Base-by-base conservation (phyloP, 2,329 filamentous ascomycete species). In the Dactylonectria estremocensis region DNA sequence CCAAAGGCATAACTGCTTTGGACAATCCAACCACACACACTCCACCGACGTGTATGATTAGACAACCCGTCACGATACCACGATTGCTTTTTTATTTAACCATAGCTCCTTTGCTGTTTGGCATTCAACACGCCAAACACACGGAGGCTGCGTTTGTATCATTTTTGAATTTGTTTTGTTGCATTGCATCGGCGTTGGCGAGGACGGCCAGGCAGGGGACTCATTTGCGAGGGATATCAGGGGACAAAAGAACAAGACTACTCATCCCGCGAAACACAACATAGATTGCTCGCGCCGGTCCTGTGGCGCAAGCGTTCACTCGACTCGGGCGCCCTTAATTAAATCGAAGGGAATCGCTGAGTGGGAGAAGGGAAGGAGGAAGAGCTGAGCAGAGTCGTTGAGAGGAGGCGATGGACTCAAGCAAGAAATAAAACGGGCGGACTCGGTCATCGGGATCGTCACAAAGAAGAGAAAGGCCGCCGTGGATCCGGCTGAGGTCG, bases 111-210 rank as follows among this genome's bases (percentile, higher is more conserved):
- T 50, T 61, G 57, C 46, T 61, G 58, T 33, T 67, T 73, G 77
- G 76, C 54, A 43, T 10, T 18, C 33, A 55, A 60, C 76, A 76
- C 72, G 73, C 72, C 61, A 74, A 61, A 61, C 46, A 57, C 33
- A 20, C 49, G 56, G 59, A 53, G 68, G 49, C 50, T 66, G 76
- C 73, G 75, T 77, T 76, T 83, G 81, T 83, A 83, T 76, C 78
- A 80, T 78, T 79, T 80, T 73, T 73, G 68, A 73, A 75, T 77
- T 76, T 72, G 62, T 68, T 77, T 73, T 77, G 69, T 64, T 84
- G 87, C 87, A 89, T 89, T 86, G 87, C 87, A 89, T 76, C 80
- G 87, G 87, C 87, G 87, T 89, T 89, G 77, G 80, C 70, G 77
- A 77, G 81, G 77, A 77, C 66, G 76, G 72, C 63, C 61, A 72